Percentiles rank a stretch among this genome's conserved stretches.
These are phyloP conservation scores for Cryptococcus sp. DNA, from an alignment of 1,284 basidiomycete genomes.

Conservation along the genomic window DNA sequence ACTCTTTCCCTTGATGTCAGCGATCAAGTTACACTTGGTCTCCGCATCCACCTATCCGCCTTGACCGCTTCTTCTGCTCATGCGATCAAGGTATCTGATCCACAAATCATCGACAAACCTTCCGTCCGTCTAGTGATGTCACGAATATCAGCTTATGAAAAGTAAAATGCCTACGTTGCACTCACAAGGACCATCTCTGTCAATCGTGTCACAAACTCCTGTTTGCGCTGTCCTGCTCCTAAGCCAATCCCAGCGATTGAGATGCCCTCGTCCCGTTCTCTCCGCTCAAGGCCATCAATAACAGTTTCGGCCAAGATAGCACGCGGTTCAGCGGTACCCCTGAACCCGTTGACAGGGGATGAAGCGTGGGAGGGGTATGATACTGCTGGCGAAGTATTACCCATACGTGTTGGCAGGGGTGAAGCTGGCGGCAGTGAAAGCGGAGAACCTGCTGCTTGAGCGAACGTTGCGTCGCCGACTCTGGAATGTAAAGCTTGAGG, in stretches of 20 bases:
- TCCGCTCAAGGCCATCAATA: constrained; percentile 8
- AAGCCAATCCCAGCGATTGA: constrained; percentile 8
- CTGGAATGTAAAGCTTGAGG: constrained; percentile 2
- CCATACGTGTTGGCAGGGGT: not conserved
- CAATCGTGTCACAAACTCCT: constrained; percentile 18
- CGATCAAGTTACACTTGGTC: not conserved
- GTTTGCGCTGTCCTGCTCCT: constrained; percentile 15
- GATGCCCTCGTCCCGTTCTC: constrained; percentile 8
- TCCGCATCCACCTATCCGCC: constrained; percentile 3
- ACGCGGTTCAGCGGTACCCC: constrained; percentile 1
- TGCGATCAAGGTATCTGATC: constrained; percentile 17
- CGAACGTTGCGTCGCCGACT: constrained; percentile 27
- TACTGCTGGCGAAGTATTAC: not conserved
- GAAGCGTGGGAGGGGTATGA: not conserved
- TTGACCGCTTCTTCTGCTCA: constrained; percentile 9
- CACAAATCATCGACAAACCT: constrained; percentile 27
- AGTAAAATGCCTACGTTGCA: not conserved
- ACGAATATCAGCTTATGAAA: not conserved
- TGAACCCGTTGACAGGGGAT: constrained; percentile 5
- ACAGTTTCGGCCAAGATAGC: constrained; percentile 13
- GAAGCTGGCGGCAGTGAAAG: not conserved
- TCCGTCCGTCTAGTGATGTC: constrained; percentile 18
- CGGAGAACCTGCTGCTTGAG: constrained; percentile 15
- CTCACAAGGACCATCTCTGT: constrained; percentile 24
- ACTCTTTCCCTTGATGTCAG: not conserved